Base-by-base conservation (phyloP, 345 rosid genomes). In the Litchi chinensis region DNA sequence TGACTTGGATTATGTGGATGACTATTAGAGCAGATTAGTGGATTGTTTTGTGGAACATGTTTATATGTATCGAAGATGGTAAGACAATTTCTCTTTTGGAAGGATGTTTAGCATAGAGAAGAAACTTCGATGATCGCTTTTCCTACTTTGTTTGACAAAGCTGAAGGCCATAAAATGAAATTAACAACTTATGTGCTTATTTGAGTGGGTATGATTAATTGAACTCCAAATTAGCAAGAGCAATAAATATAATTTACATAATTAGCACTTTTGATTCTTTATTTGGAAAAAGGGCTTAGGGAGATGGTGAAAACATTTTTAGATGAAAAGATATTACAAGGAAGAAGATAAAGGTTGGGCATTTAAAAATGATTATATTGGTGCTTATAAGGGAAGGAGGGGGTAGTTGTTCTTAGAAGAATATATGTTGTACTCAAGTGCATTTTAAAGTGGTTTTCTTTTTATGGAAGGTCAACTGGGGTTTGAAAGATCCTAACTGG, bases 191-290 rank as follows among this genome's bases (percentile, higher is more conserved):
- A 57, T 21, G 5, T 57, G 16, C 56, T 44, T 73, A 19, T 39
- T 57, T n/a, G 11, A 57, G 9, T 16, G 26, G 24, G 65, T 8
- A 56, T 37, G 48, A 37, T n/a, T 72, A 56, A 56, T 32, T 56
- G 76, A 13, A 37, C 60, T 56, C 50, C 26, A 2, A 72, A 32
- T 28, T 56, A 4, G 28, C 12, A 19, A 19, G 48, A 72, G 65
- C 65, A 56, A 72, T 54, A 56, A 56, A n/a, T 71, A 32, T 44
- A 5, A 37, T 19, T 22, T 37, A 13, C 11, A 21, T 16, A 5
- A 48, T 70, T 48, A 56, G 44, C 46, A 10, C 28, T 46, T 69
- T 69, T 70, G 59, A 70, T 67, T 48, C 41, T 67, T 67, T 67
- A 48, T 46, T 8, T 3, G 8, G 74, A 70, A 24, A 50, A 70